Conservation (phyloP, 352 stramenopile species). For the Phytophthora quininea region DNA sequence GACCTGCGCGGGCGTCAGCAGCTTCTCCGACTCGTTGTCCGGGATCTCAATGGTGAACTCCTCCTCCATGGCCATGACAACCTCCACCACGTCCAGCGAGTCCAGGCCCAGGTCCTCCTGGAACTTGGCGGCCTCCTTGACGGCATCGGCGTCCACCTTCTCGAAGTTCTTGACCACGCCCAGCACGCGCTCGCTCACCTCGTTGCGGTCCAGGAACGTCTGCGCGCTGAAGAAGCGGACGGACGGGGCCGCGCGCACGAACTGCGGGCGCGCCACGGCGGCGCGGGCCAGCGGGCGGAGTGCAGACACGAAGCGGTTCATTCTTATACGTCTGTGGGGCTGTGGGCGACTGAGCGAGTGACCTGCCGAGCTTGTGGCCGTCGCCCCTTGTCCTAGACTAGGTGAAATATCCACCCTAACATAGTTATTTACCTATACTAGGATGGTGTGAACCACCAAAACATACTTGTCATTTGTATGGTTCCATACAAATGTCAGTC, state of each 20-base stretch:
- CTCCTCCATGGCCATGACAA: slow-evolving; percentile 99
- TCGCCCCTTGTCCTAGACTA: neutral
- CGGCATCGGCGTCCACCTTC: slow-evolving; percentile 97
- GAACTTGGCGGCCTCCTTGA: slow-evolving; percentile 93
- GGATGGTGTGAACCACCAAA: neutral
- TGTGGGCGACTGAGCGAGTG: slow-evolving; percentile 22
- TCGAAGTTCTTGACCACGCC: slow-evolving; percentile 99
- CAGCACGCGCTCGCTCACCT: slow-evolving; percentile 98
- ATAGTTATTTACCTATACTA: neutral
- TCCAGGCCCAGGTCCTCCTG: slow-evolving; percentile 98
- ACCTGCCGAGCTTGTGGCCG: slow-evolving; percentile 11
- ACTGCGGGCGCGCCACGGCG: slow-evolving; percentile 54
- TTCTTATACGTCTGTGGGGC: slow-evolving; percentile 31
- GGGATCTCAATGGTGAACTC: slow-evolving; percentile 99
- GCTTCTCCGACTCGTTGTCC: slow-evolving; percentile 99
- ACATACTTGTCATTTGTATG: neutral
- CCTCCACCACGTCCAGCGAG: slow-evolving; percentile 96
- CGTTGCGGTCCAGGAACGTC: slow-evolving; percentile 89
- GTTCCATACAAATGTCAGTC: neutral
- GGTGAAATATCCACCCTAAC: neutral
- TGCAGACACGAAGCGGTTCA: slow-evolving; percentile 81
- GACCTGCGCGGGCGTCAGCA: slow-evolving; percentile 95
- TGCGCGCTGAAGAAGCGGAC: slow-evolving; percentile 84
- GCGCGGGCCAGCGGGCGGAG: slow-evolving; percentile 73
- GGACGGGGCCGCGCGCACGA: slow-evolving; percentile 30